Conservation (phyloP, 805 yeast genomes). For the Sungouiozyma ichnusensis region DNA sequence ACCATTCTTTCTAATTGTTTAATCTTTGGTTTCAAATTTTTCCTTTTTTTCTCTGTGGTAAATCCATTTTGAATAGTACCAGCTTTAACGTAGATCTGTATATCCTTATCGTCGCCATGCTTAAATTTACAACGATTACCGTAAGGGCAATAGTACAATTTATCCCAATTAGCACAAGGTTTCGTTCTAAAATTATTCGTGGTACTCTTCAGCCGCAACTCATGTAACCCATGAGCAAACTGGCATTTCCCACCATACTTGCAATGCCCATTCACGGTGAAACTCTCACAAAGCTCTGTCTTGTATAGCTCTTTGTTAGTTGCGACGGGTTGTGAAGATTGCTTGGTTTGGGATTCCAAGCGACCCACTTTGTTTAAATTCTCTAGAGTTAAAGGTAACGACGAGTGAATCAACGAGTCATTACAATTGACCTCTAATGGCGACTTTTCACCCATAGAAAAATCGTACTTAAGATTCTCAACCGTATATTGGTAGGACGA, state of each 20-base stretch:
- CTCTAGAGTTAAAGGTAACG: constrained; percentile 24
- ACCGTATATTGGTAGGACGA: not conserved
- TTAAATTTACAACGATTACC: constrained; percentile 89
- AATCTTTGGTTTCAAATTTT: constrained; percentile 23
- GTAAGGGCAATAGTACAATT: constrained; percentile 73
- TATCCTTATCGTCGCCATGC: constrained; percentile 44
- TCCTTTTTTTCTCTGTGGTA: constrained; percentile 5
- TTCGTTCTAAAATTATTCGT: constrained; percentile 84
- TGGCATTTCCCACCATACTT: constrained; percentile 90
- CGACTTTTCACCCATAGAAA: not conserved
- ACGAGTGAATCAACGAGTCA: constrained; percentile 12
- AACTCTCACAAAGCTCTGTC: constrained; percentile 82
- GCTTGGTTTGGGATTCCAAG: not conserved
- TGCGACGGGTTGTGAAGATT: not conserved
- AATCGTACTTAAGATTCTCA: not conserved
- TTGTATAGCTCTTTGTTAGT: constrained; percentile 66
- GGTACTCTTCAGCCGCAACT: constrained; percentile 53
- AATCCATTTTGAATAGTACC: constrained; percentile 6
- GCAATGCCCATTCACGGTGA: constrained; percentile 56
- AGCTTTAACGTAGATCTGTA: constrained; percentile 21
- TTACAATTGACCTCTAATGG: constrained; percentile 5
- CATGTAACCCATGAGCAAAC: constrained; percentile 83
- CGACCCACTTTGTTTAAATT: constrained; percentile 19
- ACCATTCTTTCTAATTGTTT: constrained; percentile 23
- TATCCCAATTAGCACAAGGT: constrained; percentile 82